Evolutionary conservation across 139 green algal genomes (phyloP).

Genomic region (Chlorella sp.): DNA sequence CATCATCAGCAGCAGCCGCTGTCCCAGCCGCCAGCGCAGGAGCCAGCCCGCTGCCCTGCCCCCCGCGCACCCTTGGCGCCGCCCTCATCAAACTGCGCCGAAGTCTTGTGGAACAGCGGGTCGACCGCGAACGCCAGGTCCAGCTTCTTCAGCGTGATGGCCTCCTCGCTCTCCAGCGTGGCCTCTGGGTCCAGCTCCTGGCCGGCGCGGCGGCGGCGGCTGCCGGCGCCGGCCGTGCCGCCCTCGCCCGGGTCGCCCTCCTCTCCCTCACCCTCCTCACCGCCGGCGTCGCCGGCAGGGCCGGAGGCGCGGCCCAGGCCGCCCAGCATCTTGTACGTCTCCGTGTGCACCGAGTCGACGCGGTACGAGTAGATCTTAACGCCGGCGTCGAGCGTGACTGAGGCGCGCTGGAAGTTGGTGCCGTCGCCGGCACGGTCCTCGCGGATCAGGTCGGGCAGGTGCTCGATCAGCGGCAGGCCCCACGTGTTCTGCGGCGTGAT

Average conservation of each 20-base stretch:
- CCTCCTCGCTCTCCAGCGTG: conserved; percentile 71
- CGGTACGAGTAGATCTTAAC: conserved; percentile 90
- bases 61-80: conserved; percentile 50
- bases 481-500: conserved; percentile 84
- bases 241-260: conserved; percentile 6
- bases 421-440: conserved; percentile 50
- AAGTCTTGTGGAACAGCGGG: conserved; percentile 87
- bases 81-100: conserved; percentile 88
- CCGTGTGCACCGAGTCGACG: conserved; percentile 84
- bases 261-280: conserved; percentile 32
- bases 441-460: conserved; percentile 76
- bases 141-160: conserved; percentile 79
- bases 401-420: conserved; percentile 90
- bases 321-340: conserved; percentile 76
- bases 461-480: conserved; percentile 83
- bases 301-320: conserved; percentile 54
- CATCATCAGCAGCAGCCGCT: background rate
- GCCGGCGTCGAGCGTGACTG: conserved; percentile 85
- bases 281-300: conserved; percentile 15
- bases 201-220: conserved; percentile 6
- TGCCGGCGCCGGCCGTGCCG: too few relatives aligned
- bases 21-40: background rate
- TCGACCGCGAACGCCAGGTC: conserved; percentile 74
- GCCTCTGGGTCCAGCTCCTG: conserved; percentile 44
- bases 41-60: too few relatives aligned